These are phyloP conservation scores for Penicillium glabrum DNA, from an alignment of 2,329 filamentous ascomycete genomes.

Conservation along the genomic window DNA sequence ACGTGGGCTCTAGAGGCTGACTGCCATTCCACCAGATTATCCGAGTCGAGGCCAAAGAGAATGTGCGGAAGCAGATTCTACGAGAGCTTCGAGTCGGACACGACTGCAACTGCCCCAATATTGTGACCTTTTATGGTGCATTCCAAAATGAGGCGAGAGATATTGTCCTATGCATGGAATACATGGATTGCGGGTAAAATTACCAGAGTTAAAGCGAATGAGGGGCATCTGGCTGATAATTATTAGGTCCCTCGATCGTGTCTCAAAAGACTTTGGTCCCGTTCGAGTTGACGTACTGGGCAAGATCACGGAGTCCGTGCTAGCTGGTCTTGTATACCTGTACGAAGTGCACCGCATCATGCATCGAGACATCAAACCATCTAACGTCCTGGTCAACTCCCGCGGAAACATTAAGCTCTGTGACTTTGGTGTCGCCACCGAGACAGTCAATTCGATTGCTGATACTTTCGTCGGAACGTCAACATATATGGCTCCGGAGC, in stretches of 20 bases:
- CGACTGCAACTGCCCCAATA: conserved; percentile 93
- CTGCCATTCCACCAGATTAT: conserved; percentile 67
- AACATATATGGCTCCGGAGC: conserved; percentile 98
- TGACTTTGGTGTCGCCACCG: conserved; percentile 98
- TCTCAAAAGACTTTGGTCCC: conserved; percentile 92
- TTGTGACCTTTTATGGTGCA: conserved; percentile 96
- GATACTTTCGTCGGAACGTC: conserved; percentile 98
- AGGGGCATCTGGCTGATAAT: conserved; percentile 16
- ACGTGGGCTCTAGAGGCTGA: neutral
- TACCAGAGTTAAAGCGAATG: conserved; percentile 1
- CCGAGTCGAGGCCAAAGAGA: conserved; percentile 95
- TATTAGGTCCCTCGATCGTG: conserved; percentile 80
- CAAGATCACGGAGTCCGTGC: conserved; percentile 94
- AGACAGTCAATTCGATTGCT: conserved; percentile 95
- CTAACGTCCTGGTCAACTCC: conserved; percentile 95
- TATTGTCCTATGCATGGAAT: conserved; percentile 99
- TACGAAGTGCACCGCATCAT: conserved; percentile 97
- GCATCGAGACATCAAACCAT: conserved; percentile 98
- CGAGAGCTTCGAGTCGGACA: conserved; percentile 98
- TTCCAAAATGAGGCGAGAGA: conserved; percentile 96
- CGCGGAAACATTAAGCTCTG: conserved; percentile 93
- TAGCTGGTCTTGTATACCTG: conserved; percentile 90
- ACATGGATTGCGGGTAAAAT: conserved; percentile 96
- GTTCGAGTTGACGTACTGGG: conserved; percentile 94
- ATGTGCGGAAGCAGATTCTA: conserved; percentile 94